Conservation (phyloP, 202 grass and related monocot species). For the Zizania palustris region DNA sequence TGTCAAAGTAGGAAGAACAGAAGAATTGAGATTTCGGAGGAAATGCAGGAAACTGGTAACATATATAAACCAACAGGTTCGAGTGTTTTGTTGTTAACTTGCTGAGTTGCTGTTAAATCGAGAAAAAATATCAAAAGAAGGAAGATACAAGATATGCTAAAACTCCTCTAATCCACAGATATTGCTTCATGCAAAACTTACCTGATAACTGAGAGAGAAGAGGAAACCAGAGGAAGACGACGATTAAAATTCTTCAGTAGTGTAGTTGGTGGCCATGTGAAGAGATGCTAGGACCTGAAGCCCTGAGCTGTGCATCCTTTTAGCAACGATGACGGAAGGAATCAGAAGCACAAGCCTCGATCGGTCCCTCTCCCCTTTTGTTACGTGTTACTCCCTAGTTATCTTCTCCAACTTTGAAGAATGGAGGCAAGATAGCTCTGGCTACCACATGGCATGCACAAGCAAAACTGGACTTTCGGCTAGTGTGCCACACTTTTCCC, state of each 20-base stretch:
- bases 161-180: neutral
- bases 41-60: neutral
- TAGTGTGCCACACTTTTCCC: slow-evolving; percentile 24
- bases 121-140: neutral
- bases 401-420: neutral
- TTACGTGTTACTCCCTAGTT: neutral
- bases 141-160: neutral
- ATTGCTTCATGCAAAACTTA: neutral
- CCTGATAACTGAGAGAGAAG: neutral
- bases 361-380: neutral
- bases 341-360: slow-evolving; percentile 30
- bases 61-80: neutral
- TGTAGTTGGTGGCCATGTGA: neutral
- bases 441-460: slow-evolving; percentile 37
- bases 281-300: slow-evolving; percentile 8
- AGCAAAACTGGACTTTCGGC: slow-evolving; percentile 26
- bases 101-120: neutral
- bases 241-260: neutral
- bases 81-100: neutral
- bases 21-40: neutral
- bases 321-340: neutral
- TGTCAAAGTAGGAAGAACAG: neutral
- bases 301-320: slow-evolving; percentile 20
- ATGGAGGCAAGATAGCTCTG: neutral
- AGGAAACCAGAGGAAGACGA: neutral